phyloP scores from a whole-genome alignment of 139 green algal species.

The Mesotaenium endlicherianum region DNA sequence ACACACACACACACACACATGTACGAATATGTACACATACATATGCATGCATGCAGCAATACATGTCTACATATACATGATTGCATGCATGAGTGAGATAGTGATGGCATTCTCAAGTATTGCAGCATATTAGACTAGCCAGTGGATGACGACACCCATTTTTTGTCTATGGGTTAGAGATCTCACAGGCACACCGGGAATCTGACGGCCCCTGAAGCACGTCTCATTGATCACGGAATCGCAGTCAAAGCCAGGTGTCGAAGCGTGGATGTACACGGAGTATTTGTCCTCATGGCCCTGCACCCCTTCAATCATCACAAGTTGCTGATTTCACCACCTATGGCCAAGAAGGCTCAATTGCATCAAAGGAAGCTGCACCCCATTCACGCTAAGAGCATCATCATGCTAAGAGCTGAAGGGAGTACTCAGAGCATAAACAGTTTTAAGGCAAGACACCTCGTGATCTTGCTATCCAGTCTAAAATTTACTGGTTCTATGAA shows the following conservation, averaged over 20 bases:
- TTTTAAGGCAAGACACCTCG: not conserved
- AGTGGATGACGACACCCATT: no score
- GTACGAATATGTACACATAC: no score
- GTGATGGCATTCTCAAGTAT: no score
- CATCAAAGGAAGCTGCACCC: not conserved
- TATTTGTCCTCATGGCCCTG: conserved; percentile 25
- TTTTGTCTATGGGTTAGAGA: no score
- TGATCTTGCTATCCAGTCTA: not conserved
- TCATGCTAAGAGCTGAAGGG: not conserved
- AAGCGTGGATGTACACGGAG: conserved; percentile 32
- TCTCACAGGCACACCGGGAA: conserved; percentile 26
- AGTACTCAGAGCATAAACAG: not conserved
- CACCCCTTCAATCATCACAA: not conserved
- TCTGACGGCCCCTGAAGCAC: conserved; percentile 27
- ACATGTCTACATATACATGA: no score
- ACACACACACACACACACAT: no score
- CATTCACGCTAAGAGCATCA: not conserved
- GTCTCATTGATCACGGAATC: not conserved
- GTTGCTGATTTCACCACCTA: not conserved
- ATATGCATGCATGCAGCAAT: no score
- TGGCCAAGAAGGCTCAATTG: not conserved
- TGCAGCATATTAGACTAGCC: no score
- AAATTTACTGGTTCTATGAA: not conserved
- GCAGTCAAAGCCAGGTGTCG: conserved; percentile 14
- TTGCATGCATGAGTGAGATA: no score